Percentiles rank a stretch among this genome's conserved stretches.
These are phyloP conservation scores for Teratosphaeria epicoccoides DNA, from an alignment of 2,329 filamentous ascomycete genomes.

Conservation along the genomic window DNA sequence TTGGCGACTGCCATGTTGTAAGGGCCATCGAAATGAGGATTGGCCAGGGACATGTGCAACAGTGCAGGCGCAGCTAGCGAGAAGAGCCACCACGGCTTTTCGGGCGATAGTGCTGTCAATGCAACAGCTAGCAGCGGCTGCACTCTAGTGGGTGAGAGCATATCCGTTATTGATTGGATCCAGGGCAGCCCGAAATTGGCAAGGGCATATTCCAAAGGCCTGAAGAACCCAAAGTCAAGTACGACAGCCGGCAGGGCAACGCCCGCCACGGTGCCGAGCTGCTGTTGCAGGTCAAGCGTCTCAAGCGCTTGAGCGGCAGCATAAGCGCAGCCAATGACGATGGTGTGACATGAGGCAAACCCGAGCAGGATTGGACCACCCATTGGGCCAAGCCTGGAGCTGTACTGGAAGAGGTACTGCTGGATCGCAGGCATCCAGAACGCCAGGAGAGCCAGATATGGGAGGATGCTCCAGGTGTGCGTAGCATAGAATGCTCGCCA, in stretches of 20 bases:
- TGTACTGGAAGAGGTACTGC: constrained; percentile 57
- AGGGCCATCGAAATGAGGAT: constrained; percentile 59
- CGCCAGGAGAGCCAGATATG: constrained; percentile 61
- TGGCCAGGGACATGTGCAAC: constrained; percentile 58
- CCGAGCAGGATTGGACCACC: constrained; percentile 71
- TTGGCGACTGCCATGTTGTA: constrained; percentile 55
- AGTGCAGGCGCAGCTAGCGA: constrained; percentile 60
- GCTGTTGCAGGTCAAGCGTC: constrained; percentile 2
- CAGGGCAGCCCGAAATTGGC: constrained; percentile 2
- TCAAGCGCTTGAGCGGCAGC: constrained; percentile 24
- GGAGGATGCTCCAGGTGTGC: constrained; percentile 36
- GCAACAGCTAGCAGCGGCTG: constrained; percentile 55
- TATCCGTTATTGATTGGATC: constrained; percentile 28
- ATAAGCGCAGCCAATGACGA: constrained; percentile 32
- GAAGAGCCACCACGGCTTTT: constrained; percentile 44
- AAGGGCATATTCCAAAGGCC: constrained; percentile 6
- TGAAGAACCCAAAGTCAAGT: constrained; percentile 16
- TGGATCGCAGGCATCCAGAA: constrained; percentile 66
- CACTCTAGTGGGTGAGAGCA: constrained; percentile 58
- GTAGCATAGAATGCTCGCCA: constrained; percentile 36
- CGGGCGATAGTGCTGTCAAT: constrained; percentile 59
- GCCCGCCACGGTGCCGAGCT: constrained; percentile 37
- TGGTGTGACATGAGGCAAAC: constrained; percentile 53
- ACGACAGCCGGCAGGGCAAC: constrained; percentile 30
- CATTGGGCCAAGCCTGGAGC: constrained; percentile 53